Evolutionary conservation across 2,329 filamentous ascomycete genomes (phyloP).

Genomic region (Fusarium xyrophilum): DNA sequence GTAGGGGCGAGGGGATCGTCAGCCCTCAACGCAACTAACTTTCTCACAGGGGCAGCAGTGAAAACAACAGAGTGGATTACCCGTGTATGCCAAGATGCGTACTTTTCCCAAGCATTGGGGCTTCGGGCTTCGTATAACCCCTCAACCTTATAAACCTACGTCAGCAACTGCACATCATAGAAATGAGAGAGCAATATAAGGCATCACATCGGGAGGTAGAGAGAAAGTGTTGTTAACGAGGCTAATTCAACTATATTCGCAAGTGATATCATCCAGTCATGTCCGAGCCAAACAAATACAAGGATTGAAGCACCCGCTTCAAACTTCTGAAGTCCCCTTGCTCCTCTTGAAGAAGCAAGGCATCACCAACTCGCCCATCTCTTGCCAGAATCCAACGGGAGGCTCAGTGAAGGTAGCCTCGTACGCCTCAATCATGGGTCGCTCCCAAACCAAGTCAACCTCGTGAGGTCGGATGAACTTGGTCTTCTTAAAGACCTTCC

Average conservation of each 20-base stretch:
- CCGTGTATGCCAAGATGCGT: rapidly evolving
- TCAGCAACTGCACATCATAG: not conserved
- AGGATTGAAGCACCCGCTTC: not conserved
- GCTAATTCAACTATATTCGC: constrained; percentile 4
- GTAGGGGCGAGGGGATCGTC: too few relatives aligned
- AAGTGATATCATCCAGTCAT: constrained; percentile 8
- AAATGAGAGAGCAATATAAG: rapidly evolving
- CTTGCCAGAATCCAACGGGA: constrained; percentile 61
- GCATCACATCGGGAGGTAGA: not conserved
- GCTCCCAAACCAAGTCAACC: constrained; percentile 65
- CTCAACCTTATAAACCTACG: not conserved
- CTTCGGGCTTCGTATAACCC: not conserved
- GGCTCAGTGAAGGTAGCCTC: constrained; percentile 57
- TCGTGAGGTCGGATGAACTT: constrained; percentile 59
- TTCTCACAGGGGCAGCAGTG: not conserved
- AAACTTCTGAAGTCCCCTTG: constrained; percentile 15
- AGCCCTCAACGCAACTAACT: rapidly evolving
- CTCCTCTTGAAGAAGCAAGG: constrained; percentile 44
- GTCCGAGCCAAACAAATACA: not conserved
- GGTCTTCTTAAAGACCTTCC: constrained; percentile 69
- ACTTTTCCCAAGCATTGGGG: not conserved
- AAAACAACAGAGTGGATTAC: rapidly evolving
- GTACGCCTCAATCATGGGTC: constrained; percentile 63
- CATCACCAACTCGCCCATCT: constrained; percentile 55
- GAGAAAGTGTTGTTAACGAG: not conserved